These are phyloP conservation scores for Dothidotthia symphoricarpi DNA, from an alignment of 2,329 filamentous ascomycete genomes.

Conservation along the genomic window DNA sequence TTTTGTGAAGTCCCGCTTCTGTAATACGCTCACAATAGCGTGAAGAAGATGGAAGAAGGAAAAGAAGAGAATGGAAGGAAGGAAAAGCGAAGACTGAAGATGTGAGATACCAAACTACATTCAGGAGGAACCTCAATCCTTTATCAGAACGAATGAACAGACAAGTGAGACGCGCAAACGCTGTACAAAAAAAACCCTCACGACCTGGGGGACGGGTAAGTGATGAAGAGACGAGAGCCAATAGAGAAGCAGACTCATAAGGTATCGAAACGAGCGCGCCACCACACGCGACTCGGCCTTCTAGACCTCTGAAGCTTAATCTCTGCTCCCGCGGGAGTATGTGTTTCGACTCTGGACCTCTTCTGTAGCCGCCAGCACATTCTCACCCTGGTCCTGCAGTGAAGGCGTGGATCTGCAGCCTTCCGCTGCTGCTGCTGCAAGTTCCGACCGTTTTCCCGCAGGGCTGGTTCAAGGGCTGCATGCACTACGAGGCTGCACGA, in stretches of 20 bases:
- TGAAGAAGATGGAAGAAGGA: too few relatives aligned
- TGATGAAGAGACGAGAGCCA: slow-evolving; percentile 33
- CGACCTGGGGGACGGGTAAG: slow-evolving; percentile 21
- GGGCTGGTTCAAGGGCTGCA: slow-evolving; percentile 10
- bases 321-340: slow-evolving; percentile 33
- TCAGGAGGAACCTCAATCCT: slow-evolving; percentile 22
- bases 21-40: too few relatives aligned
- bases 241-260: slow-evolving; percentile 26
- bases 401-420: slow-evolving; percentile 24
- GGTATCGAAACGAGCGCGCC: slow-evolving; percentile 39
- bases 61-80: slow-evolving; percentile 16
- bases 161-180: too few relatives aligned
- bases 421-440: slow-evolving; percentile 8
- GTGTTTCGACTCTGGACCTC: slow-evolving; percentile 37
- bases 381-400: slow-evolving; percentile 22
- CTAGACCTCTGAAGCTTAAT: slow-evolving; percentile 37
- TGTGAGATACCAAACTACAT: slow-evolving; percentile 14
- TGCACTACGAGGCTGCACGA: slow-evolving; percentile 13
- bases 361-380: slow-evolving; percentile 38
- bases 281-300: slow-evolving; percentile 30
- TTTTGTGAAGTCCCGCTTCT: too few relatives aligned
- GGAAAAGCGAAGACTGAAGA: slow-evolving; percentile 14
- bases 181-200: slow-evolving; percentile 19
- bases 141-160: slow-evolving; percentile 36
- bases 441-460: slow-evolving; percentile 8